phyloP scores from a whole-genome alignment of 768 basidiomycete genomes.

The Lactarius psammicola region DNA sequence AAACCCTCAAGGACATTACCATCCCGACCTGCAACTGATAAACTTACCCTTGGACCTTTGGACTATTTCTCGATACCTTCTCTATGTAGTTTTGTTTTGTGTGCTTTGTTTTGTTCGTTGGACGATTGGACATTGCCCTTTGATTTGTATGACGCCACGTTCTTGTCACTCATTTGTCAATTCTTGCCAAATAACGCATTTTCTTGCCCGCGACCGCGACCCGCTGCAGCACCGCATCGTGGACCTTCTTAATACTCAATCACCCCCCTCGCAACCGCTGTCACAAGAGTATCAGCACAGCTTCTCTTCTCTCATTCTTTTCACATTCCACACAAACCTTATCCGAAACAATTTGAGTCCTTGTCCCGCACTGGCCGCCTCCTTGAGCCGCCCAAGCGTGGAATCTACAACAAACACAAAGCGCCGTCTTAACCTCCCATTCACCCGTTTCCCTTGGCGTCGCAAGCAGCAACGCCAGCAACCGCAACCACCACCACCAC shows the following conservation, averaged over 20 bases:
- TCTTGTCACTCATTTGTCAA: slow-evolving; percentile 14
- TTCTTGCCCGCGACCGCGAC: slow-evolving; percentile 5
- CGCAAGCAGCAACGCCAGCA: slow-evolving; percentile 11
- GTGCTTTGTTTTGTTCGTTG: background rate
- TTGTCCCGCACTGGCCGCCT: slow-evolving; percentile 11
- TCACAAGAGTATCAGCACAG: background rate
- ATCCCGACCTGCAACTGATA: slow-evolving; percentile 55
- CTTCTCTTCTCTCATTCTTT: background rate
- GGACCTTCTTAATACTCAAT: background rate
- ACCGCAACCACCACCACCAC: background rate
- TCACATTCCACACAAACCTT: background rate
- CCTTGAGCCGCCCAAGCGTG: background rate
- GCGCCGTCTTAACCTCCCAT: slow-evolving; percentile 2
- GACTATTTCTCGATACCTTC: background rate
- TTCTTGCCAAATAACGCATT: slow-evolving; percentile 15
- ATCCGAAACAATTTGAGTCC: background rate
- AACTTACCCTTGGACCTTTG: slow-evolving; percentile 2
- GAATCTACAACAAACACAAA: slow-evolving; percentile 2
- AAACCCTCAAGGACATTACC: slow-evolving; percentile 67
- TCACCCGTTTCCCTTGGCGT: slow-evolving; percentile 4
- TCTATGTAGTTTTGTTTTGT: slow-evolving; percentile 1
- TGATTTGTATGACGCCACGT: slow-evolving; percentile 9
- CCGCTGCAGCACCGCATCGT: slow-evolving; percentile 15
- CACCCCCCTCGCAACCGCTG: slow-evolving; percentile 5
- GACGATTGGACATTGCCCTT: background rate